Percentiles rank a stretch among this genome's conserved stretches.
These are phyloP conservation scores for Evansstolkia leycettana DNA, from an alignment of 495 filamentous ascomycete species.

Conservation along the genomic window DNA sequence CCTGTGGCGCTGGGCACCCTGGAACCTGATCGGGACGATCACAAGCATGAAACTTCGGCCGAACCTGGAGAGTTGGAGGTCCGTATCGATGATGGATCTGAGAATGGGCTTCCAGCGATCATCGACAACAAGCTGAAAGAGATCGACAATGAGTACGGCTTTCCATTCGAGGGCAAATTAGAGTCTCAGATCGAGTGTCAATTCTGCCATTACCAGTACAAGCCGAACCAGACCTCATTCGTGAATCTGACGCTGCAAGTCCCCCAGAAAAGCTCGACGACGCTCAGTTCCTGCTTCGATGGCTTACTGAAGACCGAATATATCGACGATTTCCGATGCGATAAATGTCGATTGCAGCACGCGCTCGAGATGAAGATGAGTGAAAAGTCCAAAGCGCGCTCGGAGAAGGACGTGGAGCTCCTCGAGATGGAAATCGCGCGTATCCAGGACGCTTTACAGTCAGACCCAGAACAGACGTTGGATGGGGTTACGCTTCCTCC, in stretches of 20 bases:
- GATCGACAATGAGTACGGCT: constrained; percentile 53
- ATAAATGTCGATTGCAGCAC: constrained; percentile 78
- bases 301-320: constrained; percentile 87
- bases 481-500: constrained; percentile 66
- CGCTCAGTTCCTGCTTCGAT: constrained; percentile 72
- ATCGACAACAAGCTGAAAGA: constrained; percentile 32
- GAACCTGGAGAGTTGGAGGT: constrained; percentile 24
- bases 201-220: constrained; percentile 79
- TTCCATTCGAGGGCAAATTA: constrained; percentile 74
- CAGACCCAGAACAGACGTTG: constrained; percentile 66
- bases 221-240: constrained; percentile 69
- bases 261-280: constrained; percentile 58
- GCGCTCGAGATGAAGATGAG: constrained; percentile 44
- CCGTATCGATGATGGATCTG: constrained; percentile 28
- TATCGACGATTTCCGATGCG: constrained; percentile 94
- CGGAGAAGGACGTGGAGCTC: constrained; percentile 32
- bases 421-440: constrained; percentile 44
- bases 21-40: constrained; percentile 7
- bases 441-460: constrained; percentile 49
- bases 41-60: constrained; percentile 1
- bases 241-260: constrained; percentile 89
- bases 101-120: constrained; percentile 26
- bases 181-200: constrained; percentile 91
- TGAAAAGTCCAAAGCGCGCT: constrained; percentile 32
- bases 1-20: constrained; percentile 8